Evolutionary conservation across 805 yeast genomes (phyloP), one percentile per base, ranked within the genome.

Genomic region (Candida germanica): DNA sequence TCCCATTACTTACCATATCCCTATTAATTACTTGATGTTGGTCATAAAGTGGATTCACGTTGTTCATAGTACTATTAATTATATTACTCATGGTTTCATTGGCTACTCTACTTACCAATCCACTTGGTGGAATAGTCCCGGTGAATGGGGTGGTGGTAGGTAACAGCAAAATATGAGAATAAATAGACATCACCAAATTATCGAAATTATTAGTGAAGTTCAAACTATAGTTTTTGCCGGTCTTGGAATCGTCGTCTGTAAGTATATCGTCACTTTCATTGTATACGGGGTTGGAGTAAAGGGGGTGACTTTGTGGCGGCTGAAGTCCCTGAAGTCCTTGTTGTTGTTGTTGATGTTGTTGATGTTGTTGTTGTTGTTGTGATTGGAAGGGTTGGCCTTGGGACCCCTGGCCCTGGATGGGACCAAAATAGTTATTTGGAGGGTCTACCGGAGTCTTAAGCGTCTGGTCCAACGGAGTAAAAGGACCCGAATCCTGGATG

Each of bases 81-180:
- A 66, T 46, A 31, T 42, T 48, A 25, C 36, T 42, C 61, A 66
- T 53, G 6, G 66, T 61, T 40, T 67, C 72, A 42, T 60, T 60
- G 22, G 71, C 71, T n/a, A 66, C 69, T 40, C 58, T 61, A 26
- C 69, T 59, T 15, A 61, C 71, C 33, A 67, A 50, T 1, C 73
- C 73, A 49, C 67, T 63, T 3, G 73, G 73, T 12, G 73, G 73
- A 7, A 59, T 51, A 9, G 43, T 31, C 2, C 73, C 73, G 53
- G 58, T 58, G 33, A 67, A 67, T 9, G 73, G 73, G 14, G 72
- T 66, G 3, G 72, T 66, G 14, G 73, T 67, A 27, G 73, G 73
- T 28, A 63, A 58, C 22, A 62, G 54, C 31, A 66, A 47, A 26
- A 64, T 48, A 30, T 61, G 56, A 19, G 56, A 50, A 47, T 66